phyloP scores from a whole-genome alignment of 2,329 filamentous ascomycete genomes.

The Bipolaris bicolor region DNA sequence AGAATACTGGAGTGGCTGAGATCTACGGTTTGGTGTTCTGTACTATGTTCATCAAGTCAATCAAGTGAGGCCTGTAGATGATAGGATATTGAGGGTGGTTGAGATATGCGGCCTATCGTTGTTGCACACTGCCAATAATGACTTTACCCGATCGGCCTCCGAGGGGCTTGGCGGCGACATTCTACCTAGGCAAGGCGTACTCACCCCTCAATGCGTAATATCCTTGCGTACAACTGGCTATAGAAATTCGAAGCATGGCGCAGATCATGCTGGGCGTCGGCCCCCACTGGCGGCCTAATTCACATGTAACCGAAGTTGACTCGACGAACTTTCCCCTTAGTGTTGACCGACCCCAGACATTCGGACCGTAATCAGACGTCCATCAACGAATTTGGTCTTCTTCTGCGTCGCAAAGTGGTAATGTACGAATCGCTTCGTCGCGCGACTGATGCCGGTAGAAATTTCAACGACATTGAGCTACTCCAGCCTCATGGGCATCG shows the following conservation, averaged over 20 bases:
- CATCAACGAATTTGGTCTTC: no score
- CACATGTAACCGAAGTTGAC: not conserved
- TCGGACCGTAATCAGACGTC: not conserved
- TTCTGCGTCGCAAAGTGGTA: not conserved
- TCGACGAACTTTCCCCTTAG: no score
- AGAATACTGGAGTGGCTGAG: no score
- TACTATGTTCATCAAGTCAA: no score
- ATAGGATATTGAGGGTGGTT: no score
- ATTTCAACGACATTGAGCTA: not conserved
- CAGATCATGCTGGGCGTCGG: not conserved
- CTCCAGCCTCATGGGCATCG: not conserved
- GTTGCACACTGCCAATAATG: not conserved
- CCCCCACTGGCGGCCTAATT: not conserved
- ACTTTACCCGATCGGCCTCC: not conserved
- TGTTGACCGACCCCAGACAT: not conserved
- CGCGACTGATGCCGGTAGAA: not conserved
- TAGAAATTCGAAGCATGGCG: not conserved
- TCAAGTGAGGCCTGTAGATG: no score
- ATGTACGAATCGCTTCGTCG: not conserved
- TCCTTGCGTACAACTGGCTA: not conserved
- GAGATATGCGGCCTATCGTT: not conserved
- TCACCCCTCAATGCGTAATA: not conserved
- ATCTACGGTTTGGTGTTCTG: no score
- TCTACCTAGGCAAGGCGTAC: not conserved
- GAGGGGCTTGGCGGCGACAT: not conserved